phyloP scores from a whole-genome alignment of 768 basidiomycete species.

The Lyophyllum shimeji region DNA sequence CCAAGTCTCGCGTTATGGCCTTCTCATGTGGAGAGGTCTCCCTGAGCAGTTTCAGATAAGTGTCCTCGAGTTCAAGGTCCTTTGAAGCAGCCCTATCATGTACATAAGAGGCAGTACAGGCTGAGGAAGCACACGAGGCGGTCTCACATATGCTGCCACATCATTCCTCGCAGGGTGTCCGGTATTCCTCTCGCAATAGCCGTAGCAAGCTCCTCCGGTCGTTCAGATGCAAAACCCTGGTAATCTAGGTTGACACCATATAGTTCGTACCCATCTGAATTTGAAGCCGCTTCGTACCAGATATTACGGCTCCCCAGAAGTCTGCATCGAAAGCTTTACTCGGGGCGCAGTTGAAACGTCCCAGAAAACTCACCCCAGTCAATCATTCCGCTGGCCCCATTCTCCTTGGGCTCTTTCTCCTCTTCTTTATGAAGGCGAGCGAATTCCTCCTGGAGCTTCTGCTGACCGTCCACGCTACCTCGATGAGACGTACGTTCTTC shows the following conservation, averaged over 20 bases:
- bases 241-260: slow-evolving; percentile 58
- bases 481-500: slow-evolving; percentile 40
- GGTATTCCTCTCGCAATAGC: slow-evolving; percentile 96
- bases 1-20: slow-evolving; percentile 89
- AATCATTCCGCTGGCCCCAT: slow-evolving; percentile 45
- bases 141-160: slow-evolving; percentile 91
- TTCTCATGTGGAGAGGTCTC: slow-evolving; percentile 90
- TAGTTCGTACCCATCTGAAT: slow-evolving; percentile 1
- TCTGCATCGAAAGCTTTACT: slow-evolving; percentile 41
- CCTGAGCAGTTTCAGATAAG: slow-evolving; percentile 81
- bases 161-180: slow-evolving; percentile 83
- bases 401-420: slow-evolving; percentile 37
- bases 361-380: slow-evolving; percentile 68
- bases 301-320: slow-evolving; percentile 95
- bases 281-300: slow-evolving; percentile 46
- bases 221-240: slow-evolving; percentile 77
- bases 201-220: slow-evolving; percentile 75
- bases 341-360: neutral
- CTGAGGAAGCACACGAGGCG: slow-evolving; percentile 2
- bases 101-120: slow-evolving; percentile 10
- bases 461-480: slow-evolving; percentile 60
- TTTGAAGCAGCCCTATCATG: slow-evolving; percentile 85
- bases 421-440: slow-evolving; percentile 61
- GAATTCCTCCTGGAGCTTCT: slow-evolving; percentile 77
- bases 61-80: slow-evolving; percentile 78